Base-by-base conservation (phyloP, 345 rosid genomes). In the Acer yangbiense region DNA sequence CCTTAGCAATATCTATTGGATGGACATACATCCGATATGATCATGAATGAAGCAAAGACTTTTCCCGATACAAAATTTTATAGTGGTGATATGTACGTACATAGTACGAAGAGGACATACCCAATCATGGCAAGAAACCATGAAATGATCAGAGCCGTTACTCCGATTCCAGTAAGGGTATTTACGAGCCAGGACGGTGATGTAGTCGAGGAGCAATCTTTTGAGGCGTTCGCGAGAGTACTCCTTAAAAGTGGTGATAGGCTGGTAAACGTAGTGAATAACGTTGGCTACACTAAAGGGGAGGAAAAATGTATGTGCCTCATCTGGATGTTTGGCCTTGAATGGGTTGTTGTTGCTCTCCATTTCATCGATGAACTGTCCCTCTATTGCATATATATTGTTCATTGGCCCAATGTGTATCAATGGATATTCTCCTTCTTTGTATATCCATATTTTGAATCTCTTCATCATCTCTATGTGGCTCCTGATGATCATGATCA, bases 111-210 rank as follows among this genome's bases (percentile, higher is more conserved):
- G 46, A 43, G 46, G 46, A 75, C 81, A 18, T 81, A 89, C 93
- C 96, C 96, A 91, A 69, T 91, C 96, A 71, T 90, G 93, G 55
- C 91, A 88, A 2, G 93, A 88, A 17, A 90, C 77, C 76, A 89
- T 66, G 76, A 90, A 90, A 63, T 89, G 91, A 41, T 90, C 97
- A 68, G 90, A 88, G 2, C 97, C 97, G 2, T 5, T 32, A 76
- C 86, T 87, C 7, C 91, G 77, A 12, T 89, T 92, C 97, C 94
- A 92, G 6, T 82, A 90, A 25, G 92, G 91, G 67, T 90, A 84
- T 62, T 87, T 89, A 17, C 79, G 20, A 4, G 88, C 80, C 3
- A 86, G 66, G 7, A 85, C 82, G 7, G 63, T 12, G 64, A 86
- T 68, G 65, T 90, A 90, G 57, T 92, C 92, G 4, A 14, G 52